Percentiles rank a stretch among this genome's conserved stretches.
Conservation (phyloP, 208 protist species). For the Tritrichomonas musculus region DNA sequence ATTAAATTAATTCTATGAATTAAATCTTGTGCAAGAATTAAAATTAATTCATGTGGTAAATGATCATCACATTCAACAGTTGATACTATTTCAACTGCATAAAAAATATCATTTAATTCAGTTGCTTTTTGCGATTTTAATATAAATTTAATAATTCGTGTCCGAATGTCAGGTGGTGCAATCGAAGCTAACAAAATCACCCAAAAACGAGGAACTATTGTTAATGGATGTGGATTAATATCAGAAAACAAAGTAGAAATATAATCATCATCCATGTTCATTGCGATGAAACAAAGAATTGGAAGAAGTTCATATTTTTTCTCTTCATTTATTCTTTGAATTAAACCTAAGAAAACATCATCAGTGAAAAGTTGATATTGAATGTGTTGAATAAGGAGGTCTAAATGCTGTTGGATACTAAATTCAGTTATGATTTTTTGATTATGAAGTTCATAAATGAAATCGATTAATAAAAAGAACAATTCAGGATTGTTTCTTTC, state of each 20-base stretch:
- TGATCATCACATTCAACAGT: too few relatives aligned
- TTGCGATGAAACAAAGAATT: neutral
- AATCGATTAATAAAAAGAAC: too few relatives aligned
- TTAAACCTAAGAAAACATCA: neutral
- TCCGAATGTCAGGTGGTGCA: neutral
- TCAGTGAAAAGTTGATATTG: neutral
- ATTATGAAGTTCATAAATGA: too few relatives aligned
- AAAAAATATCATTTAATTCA: too few relatives aligned
- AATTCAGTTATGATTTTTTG: too few relatives aligned
- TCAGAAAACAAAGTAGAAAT: neutral
- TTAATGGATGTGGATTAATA: neutral
- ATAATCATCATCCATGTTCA: neutral
- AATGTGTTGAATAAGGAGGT: neutral
- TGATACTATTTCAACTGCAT: too few relatives aligned
- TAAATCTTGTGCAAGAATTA: too few relatives aligned
- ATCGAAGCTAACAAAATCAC: neutral
- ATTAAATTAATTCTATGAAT: too few relatives aligned
- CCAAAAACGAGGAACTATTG: neutral
- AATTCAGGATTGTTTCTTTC: too few relatives aligned
- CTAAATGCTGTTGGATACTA: neutral
- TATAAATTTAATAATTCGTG: neutral
- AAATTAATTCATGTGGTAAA: too few relatives aligned
- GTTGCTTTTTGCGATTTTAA: neutral
- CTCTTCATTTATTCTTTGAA: neutral
- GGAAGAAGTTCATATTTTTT: neutral